Evolutionary conservation across 495 filamentous ascomycete species (phyloP).

Genomic region (Hypoxylon fuscum): DNA sequence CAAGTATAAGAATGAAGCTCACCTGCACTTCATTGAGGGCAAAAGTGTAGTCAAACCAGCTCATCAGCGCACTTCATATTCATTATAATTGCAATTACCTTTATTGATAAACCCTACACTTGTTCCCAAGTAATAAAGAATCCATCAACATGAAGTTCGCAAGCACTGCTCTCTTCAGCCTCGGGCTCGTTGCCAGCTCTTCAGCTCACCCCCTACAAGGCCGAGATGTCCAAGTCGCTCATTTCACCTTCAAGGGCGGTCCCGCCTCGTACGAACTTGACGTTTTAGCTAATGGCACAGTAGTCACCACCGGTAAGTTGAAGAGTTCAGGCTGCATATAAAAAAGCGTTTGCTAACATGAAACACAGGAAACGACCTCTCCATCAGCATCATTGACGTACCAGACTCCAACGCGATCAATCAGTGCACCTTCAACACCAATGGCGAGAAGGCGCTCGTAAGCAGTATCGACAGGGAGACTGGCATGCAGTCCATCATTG

Average conservation of each 20-base stretch:
- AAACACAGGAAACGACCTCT: slow-evolving; percentile 34
- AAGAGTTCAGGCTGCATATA: not conserved
- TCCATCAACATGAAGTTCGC: slow-evolving; percentile 35
- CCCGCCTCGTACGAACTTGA: slow-evolving; percentile 38
- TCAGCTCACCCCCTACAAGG: slow-evolving; percentile 23
- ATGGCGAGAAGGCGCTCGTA: slow-evolving; percentile 30
- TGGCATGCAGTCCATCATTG: slow-evolving; percentile 34
- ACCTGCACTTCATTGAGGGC: too few species aligned
- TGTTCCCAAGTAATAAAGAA: not conserved
- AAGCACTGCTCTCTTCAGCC: slow-evolving; percentile 17
- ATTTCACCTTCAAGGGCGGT: slow-evolving; percentile 40
- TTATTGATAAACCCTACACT: not conserved
- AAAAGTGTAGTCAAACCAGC: too few species aligned
- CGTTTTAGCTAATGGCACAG: slow-evolving; percentile 29
- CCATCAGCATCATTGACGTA: slow-evolving; percentile 40
- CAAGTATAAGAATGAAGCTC: slow-evolving; percentile 21
- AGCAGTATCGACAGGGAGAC: slow-evolving; percentile 31
- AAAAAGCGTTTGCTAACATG: not conserved
- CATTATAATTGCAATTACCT: too few species aligned
- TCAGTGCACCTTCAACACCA: slow-evolving; percentile 41
- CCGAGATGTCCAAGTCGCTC: slow-evolving; percentile 15
- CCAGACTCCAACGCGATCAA: slow-evolving; percentile 35
- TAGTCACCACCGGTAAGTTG: slow-evolving; percentile 28
- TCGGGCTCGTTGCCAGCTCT: slow-evolving; percentile 32
- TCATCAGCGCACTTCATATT: too few species aligned